phyloP scores from a whole-genome alignment of 371 early-diverging fungal species.

The Mycotypha africana region DNA sequence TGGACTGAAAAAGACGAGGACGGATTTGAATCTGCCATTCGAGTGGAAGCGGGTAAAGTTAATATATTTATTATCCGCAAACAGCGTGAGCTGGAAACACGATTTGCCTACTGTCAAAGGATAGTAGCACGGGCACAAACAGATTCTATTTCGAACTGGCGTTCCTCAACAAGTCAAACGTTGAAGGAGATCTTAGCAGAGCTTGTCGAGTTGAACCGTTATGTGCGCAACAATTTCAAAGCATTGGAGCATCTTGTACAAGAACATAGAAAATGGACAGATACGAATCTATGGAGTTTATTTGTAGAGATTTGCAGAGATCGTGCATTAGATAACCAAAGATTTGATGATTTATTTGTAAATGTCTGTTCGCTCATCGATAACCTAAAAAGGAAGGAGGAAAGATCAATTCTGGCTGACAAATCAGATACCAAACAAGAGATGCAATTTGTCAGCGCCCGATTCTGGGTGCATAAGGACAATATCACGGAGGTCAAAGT shows the following conservation, averaged over 20 bases:
- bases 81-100: conserved; percentile 80
- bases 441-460: conserved; percentile 46
- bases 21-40: conserved; percentile 78
- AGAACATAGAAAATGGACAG: conserved; percentile 62
- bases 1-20: conserved; percentile 74
- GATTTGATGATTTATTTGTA: conserved; percentile 77
- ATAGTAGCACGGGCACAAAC: conserved; percentile 24
- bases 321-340: conserved; percentile 27
- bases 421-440: neutral
- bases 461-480: conserved; percentile 98
- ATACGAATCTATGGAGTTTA: conserved; percentile 9
- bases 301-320: conserved; percentile 21
- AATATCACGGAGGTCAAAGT: conserved; percentile 94
- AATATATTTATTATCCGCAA: conserved; percentile 52
- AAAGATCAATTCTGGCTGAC: neutral
- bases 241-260: conserved; percentile 92
- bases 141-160: no score
- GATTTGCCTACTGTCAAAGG: conserved; percentile 67
- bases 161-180: conserved; percentile 36
- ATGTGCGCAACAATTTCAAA: conserved; percentile 89
- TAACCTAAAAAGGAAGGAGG: conserved; percentile 63
- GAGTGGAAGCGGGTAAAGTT: conserved; percentile 86
- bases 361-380: conserved; percentile 81
- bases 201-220: conserved; percentile 85
- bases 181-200: conserved; percentile 75